Conservation (phyloP, 805 yeast species). For the Saccharomyces jurei region DNA sequence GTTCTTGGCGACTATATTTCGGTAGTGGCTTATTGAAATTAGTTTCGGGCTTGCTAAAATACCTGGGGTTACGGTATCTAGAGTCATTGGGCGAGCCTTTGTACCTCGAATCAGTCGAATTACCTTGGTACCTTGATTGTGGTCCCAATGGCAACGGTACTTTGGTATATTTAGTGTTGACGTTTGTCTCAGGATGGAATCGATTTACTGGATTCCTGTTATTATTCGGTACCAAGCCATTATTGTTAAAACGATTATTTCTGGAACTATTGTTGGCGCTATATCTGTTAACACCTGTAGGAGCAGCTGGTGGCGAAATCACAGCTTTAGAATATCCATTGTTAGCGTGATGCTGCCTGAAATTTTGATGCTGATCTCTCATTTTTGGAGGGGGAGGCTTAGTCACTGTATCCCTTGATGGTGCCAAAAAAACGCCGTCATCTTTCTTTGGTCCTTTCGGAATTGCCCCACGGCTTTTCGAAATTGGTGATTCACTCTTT, state of each 20-base stretch:
- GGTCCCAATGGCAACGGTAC: background rate
- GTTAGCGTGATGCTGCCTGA: background rate
- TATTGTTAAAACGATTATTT: background rate
- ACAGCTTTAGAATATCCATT: background rate
- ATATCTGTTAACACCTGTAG: background rate
- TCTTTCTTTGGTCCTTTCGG: constrained; percentile 8
- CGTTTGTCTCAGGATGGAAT: background rate
- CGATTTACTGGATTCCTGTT: background rate
- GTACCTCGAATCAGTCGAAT: background rate
- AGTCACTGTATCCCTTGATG: background rate
- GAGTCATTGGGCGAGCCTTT: background rate
- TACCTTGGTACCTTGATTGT: background rate
- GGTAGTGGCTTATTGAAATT: background rate
- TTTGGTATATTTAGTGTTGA: background rate
- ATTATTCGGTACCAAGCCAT: background rate
- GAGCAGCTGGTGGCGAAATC: background rate
- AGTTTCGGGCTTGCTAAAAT: background rate
- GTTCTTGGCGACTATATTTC: background rate
- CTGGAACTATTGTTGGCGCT: background rate
- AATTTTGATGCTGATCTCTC: background rate
- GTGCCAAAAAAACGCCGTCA: background rate
- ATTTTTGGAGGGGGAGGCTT: background rate
- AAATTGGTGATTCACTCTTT: background rate
- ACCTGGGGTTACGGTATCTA: background rate
- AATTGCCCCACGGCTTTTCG: constrained; percentile 1